Percentiles rank a stretch among this genome's conserved stretches.
phyloP scores from a whole-genome alignment of 441 rosid species.

The Euphorbia celastroides region DNA sequence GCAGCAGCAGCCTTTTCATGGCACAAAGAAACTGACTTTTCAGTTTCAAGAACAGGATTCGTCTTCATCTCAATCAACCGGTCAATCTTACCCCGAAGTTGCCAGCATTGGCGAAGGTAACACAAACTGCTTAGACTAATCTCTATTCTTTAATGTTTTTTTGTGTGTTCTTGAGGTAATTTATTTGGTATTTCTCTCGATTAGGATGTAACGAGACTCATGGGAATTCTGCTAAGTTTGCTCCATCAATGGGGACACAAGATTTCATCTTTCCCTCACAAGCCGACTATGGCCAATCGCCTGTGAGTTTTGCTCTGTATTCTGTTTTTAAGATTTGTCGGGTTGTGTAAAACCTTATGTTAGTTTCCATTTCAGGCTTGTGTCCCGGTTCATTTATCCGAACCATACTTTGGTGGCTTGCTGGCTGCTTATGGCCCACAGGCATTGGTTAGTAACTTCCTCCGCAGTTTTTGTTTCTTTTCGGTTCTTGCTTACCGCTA shows the following conservation, averaged over 20 bases:
- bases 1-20: too few species aligned
- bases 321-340: conserved; percentile 11
- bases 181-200: conserved; percentile 15
- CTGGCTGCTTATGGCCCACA: conserved; percentile 45
- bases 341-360: conserved; percentile 15
- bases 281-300: conserved; percentile 32
- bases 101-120: conserved; percentile 42
- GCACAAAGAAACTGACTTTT: too few species aligned
- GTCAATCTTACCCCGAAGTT: conserved; percentile 59
- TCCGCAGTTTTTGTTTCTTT: not conserved
- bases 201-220: conserved; percentile 44
- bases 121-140: not conserved
- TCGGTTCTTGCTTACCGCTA: not conserved
- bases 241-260: conserved; percentile 33
- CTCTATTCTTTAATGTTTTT: not conserved
- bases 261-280: conserved; percentile 44
- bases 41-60: too few species aligned
- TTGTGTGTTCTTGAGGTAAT: conserved; percentile 9
- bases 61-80: conserved; percentile 19
- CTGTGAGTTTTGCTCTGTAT: conserved; percentile 23
- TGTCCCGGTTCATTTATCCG: conserved; percentile 43
- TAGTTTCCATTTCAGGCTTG: conserved; percentile 34
- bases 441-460: conserved; percentile 34
- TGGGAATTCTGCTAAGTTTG: conserved; percentile 32
- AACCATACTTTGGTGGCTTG: conserved; percentile 45